phyloP scores from a whole-genome alignment of 2,329 filamentous ascomycete species.

The Phoma sp. region DNA sequence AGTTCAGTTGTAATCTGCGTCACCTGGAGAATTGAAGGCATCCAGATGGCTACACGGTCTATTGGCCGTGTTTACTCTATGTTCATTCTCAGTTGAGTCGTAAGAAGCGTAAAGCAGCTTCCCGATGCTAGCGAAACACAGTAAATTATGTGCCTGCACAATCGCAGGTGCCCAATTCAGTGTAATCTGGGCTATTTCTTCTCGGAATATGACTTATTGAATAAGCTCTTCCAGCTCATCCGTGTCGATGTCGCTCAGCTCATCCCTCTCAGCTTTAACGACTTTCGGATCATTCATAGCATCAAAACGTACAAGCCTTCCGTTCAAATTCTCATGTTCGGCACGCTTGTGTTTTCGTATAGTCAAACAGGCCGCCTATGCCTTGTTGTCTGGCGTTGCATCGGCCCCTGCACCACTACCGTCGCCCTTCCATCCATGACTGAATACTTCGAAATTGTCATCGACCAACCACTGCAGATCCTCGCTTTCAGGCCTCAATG shows the following conservation, averaged over 20 bases:
- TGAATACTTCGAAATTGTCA: conserved; percentile 64
- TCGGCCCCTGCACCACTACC: conserved; percentile 41
- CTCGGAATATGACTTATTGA: background rate
- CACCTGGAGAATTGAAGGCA: too few relatives aligned
- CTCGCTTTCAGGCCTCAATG: conserved; percentile 61
- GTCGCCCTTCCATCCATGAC: conserved; percentile 53
- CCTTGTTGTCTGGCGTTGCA: conserved; percentile 21
- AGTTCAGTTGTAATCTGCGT: too few relatives aligned
- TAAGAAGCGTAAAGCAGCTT: too few relatives aligned
- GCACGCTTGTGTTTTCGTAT: background rate
- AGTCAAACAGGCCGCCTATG: conserved; percentile 5
- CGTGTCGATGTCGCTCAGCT: conserved; percentile 15
- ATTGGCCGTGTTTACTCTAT: too few relatives aligned
- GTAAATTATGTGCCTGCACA: background rate
- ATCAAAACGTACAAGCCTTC: background rate
- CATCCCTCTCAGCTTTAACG: background rate
- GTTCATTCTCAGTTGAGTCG: too few relatives aligned
- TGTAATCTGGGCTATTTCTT: background rate
- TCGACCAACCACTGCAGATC: conserved; percentile 69
- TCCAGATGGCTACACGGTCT: too few relatives aligned
- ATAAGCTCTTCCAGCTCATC: conserved; percentile 13
- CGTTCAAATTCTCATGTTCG: background rate
- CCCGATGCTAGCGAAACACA: too few relatives aligned
- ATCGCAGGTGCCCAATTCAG: too few relatives aligned
- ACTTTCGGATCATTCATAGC: background rate